These are phyloP conservation scores for Trametes elegans DNA, from an alignment of 768 basidiomycete species.

Conservation along the genomic window DNA sequence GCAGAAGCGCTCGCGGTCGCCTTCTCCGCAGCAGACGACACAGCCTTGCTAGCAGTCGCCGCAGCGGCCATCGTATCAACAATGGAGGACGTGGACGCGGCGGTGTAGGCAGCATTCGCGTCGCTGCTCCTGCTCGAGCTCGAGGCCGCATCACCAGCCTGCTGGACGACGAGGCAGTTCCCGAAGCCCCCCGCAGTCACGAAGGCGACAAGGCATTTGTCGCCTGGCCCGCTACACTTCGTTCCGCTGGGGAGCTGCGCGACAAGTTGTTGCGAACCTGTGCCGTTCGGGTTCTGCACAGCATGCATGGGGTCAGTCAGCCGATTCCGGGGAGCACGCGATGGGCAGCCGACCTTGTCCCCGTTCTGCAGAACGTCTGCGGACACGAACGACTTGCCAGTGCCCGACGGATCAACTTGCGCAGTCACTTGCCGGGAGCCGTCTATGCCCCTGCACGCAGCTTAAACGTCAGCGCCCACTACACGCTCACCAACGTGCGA, in stretches of 20 bases:
- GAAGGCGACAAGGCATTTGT: conserved; percentile 53
- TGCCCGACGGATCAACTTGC: conserved; percentile 44
- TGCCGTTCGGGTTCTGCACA: conserved; percentile 39
- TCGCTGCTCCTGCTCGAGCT: too few species aligned
- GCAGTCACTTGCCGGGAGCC: conserved; percentile 48
- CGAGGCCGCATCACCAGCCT: conserved; percentile 22
- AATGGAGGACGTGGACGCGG: not conserved
- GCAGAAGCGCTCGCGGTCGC: not conserved
- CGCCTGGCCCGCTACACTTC: conserved; percentile 40
- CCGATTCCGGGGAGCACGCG: not conserved
- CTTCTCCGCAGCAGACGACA: not conserved
- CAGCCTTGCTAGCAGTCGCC: not conserved
- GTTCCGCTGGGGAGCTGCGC: conserved; percentile 48
- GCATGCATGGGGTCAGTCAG: not conserved
- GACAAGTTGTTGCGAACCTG: conserved; percentile 40
- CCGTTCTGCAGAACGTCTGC: conserved; percentile 47
- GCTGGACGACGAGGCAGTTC: conserved; percentile 48
- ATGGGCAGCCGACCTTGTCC: conserved; percentile 37
- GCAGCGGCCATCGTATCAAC: not conserved
- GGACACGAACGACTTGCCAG: conserved; percentile 33
- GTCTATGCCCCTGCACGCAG: conserved; percentile 37
- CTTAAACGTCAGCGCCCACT: too few species aligned
- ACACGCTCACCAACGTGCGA: too few species aligned
- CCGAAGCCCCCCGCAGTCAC: conserved; percentile 51
- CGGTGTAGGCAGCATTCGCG: too few species aligned